A percentile compares a stretch with the other conserved stretches of the same genome.
Conservation (phyloP, 2,329 filamentous ascomycete species). For the Penicillium sp. region DNA sequence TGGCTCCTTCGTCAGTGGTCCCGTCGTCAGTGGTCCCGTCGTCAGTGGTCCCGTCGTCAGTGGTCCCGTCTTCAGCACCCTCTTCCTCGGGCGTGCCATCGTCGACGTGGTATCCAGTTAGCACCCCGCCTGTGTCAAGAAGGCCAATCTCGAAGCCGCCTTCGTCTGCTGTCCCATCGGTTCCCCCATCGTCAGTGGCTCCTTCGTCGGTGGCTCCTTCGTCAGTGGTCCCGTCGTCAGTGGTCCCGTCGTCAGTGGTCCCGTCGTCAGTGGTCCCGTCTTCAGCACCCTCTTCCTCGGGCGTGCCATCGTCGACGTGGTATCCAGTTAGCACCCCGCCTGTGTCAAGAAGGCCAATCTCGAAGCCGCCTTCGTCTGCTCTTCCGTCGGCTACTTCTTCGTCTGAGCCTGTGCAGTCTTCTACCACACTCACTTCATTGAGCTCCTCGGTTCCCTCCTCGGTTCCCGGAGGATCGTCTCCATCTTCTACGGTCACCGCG, state of each 20-base stretch:
- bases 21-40: too few species aligned
- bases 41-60: too few species aligned
- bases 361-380: neutral
- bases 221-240: too few species aligned
- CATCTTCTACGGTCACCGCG: neutral
- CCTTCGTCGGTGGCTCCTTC: too few species aligned
- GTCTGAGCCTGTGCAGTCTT: neutral
- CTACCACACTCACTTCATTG: neutral
- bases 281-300: neutral
- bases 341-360: neutral
- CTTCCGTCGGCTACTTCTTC: neutral
- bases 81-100: too few species aligned
- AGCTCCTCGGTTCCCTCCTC: neutral
- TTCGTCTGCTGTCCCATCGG: too few species aligned
- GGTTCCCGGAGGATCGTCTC: neutral
- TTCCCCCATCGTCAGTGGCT: too few species aligned
- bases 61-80: too few species aligned
- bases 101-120: too few species aligned
- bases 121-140: too few species aligned
- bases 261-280: neutral
- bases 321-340: neutral
- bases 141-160: too few species aligned
- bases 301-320: neutral
- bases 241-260: neutral
- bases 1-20: too few species aligned